These are phyloP conservation scores for Phytopythium ostracodes DNA, from an alignment of 352 stramenopile genomes.

Conservation along the genomic window DNA sequence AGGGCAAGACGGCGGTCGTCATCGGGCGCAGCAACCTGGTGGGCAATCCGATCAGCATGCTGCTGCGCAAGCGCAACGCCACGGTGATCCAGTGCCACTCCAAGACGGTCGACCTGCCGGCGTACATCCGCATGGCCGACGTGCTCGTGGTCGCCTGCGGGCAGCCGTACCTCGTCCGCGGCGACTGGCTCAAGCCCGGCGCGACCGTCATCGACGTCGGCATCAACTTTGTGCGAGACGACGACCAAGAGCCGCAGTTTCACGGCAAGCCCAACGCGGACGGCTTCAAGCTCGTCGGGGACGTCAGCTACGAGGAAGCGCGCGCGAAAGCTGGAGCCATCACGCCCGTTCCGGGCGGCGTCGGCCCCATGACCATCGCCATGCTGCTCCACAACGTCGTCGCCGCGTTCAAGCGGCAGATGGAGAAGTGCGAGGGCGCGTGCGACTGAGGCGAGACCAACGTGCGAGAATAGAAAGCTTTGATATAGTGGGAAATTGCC, in stretches of 20 bases:
- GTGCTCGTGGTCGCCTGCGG: conserved; percentile 97
- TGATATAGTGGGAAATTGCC: background rate
- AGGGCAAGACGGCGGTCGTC: conserved; percentile 95
- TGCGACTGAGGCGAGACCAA: background rate
- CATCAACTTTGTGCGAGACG: conserved; percentile 96
- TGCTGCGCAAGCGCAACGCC: conserved; percentile 95
- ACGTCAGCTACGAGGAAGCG: conserved; percentile 92
- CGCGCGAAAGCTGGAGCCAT: conserved; percentile 85
- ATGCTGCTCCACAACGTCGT: conserved; percentile 92
- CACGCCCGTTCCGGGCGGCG: conserved; percentile 96
- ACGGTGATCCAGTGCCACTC: conserved; percentile 99
- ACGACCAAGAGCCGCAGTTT: conserved; percentile 22
- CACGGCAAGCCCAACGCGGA: conserved; percentile 54
- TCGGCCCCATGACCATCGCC: conserved; percentile 98
- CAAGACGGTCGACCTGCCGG: conserved; percentile 86
- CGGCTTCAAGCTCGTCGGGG: conserved; percentile 96
- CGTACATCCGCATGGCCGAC: conserved; percentile 91
- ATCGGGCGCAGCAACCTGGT: conserved; percentile 98
- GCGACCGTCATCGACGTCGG: conserved; percentile 98
- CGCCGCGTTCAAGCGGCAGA: conserved; percentile 63
- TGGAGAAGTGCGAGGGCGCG: conserved; percentile 24
- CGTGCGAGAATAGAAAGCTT: conserved; percentile 2
- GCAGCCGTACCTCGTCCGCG: conserved; percentile 92
- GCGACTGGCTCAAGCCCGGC: conserved; percentile 96
- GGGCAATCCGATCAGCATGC: conserved; percentile 93